Evolutionary conservation across 352 stramenopile species (phyloP).

Genomic region (Phytophthora foliorum): DNA sequence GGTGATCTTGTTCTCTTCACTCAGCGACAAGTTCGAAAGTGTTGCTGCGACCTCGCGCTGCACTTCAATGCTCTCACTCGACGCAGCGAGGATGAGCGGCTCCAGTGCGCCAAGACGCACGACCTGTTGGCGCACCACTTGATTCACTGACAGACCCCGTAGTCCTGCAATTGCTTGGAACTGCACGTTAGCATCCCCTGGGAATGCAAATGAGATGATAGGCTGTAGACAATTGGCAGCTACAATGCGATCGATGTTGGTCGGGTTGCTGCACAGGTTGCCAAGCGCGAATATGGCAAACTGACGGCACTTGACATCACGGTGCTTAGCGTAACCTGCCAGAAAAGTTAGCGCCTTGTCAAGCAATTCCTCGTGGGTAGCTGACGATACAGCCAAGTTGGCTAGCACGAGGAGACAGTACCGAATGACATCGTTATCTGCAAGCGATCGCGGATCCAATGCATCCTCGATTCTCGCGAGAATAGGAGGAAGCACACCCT

Average conservation of each 20-base stretch:
- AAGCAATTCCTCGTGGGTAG: conserved; percentile 89
- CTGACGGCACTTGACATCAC: conserved; percentile 97
- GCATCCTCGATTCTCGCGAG: conserved; percentile 90
- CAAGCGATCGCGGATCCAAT: conserved; percentile 92
- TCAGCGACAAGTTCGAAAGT: conserved; percentile 95
- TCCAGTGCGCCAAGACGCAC: conserved; percentile 94
- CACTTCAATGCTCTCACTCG: conserved; percentile 94
- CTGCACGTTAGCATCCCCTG: conserved; percentile 94
- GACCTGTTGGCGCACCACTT: conserved; percentile 90
- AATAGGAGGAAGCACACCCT: conserved; percentile 91
- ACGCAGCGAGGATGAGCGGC: conserved; percentile 93
- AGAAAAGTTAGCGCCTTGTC: conserved; percentile 87
- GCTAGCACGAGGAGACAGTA: conserved; percentile 96
- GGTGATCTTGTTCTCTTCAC: conserved; percentile 96
- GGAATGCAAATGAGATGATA: conserved; percentile 96
- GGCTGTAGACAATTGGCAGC: conserved; percentile 91
- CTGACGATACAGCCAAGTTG: conserved; percentile 91
- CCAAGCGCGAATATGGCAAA: conserved; percentile 96
- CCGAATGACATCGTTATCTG: conserved; percentile 95
- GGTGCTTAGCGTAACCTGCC: conserved; percentile 93
- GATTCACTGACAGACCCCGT: conserved; percentile 93
- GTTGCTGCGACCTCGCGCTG: conserved; percentile 96
- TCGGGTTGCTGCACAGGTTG: conserved; percentile 95
- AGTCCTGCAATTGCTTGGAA: conserved; percentile 97
- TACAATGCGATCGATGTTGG: conserved; percentile 93